A percentile compares a stretch with the other conserved stretches of the same genome.
These are phyloP conservation scores for Dactylonectria macrodidyma DNA, from an alignment of 2,329 filamentous ascomycete genomes.

Conservation along the genomic window DNA sequence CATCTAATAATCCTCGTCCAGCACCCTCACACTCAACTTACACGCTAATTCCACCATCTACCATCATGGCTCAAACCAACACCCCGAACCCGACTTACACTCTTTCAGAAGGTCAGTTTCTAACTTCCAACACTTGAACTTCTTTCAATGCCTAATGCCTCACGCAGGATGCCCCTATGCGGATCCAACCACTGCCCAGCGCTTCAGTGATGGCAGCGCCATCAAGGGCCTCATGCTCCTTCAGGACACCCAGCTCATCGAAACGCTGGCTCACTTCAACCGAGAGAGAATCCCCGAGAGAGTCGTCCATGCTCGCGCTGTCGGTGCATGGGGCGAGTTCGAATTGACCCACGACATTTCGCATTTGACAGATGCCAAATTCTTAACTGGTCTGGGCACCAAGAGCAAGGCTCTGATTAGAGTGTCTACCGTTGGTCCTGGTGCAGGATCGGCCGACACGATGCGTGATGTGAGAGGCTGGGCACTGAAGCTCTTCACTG, in stretches of 20 bases:
- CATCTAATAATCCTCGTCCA: background rate
- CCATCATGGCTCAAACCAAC: background rate
- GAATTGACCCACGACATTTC: conserved; percentile 72
- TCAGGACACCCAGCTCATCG: conserved; percentile 77
- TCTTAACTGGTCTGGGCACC: conserved; percentile 68
- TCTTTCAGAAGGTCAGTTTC: conserved; percentile 10
- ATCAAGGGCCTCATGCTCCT: conserved; percentile 57
- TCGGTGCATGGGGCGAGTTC: conserved; percentile 69
- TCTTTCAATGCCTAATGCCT: too few relatives aligned
- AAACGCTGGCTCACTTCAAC: conserved; percentile 70
- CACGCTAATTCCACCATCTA: background rate
- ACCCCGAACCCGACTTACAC: conserved; percentile 5
- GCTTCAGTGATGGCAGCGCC: conserved; percentile 8
- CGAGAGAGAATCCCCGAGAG: conserved; percentile 66
- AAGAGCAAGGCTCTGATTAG: conserved; percentile 72
- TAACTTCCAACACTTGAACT: too few relatives aligned
- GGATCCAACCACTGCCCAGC: conserved; percentile 15
- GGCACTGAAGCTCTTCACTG: conserved; percentile 72
- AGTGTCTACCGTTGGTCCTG: conserved; percentile 81
- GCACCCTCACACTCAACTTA: too few relatives aligned
- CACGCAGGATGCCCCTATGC: conserved; percentile 18
- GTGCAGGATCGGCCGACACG: conserved; percentile 76
- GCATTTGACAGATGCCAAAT: conserved; percentile 68
- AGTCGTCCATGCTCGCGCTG: conserved; percentile 41
- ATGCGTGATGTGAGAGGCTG: conserved; percentile 81